Evolutionary conservation across 305 asterid species (phyloP), one percentile per base, ranked within the genome.

Genomic region (Coffea humblotiana): DNA sequence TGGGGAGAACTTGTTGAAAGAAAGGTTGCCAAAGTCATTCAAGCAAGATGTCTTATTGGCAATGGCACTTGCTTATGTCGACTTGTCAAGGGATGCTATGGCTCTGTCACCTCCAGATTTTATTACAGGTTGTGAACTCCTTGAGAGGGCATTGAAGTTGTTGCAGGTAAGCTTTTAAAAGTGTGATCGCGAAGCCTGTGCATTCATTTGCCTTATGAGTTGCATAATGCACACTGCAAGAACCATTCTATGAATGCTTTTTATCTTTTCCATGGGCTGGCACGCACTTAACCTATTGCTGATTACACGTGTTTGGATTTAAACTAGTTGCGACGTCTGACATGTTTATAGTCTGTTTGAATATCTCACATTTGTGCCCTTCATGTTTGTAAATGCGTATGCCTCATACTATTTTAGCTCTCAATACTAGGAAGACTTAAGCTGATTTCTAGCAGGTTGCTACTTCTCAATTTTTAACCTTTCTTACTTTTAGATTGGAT

Each of bases 41-140:
- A 96, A 96, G 88, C 99, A 96, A 89, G 99, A 96, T 74, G 89
- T 96, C 70, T 90, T 96, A 80, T 86, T 96, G 87, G 93, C 97
- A 49, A 88, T 92, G 94, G 93, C 99, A 25, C 99, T 96, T 68
- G 93, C 98, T 14, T 96, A 91, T 83, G 97, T 94, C 79, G 99
- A 96, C 85, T 79, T 91, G 77, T 96, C 99, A 11, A 89, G 99
- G 84, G 97, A 96, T 88, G 94, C 96, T 54, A 96, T 96, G 99
- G 91, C 90, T 43, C 76, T 89, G 77, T 85, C 92, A 14, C 97
- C 99, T 72, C 99, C 97, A 35, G 96, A 96, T 86, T 88, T 90
- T 79, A 90, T n/a, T n/a, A n/a, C n/a, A n/a, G n/a, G n/a, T n/a
- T 90, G 92, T 86, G 97, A 94, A 86, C 87, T 91, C 81, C 97